phyloP scores from a whole-genome alignment of 116 monocot genomes.

The Trichopus zeylanicus region DNA sequence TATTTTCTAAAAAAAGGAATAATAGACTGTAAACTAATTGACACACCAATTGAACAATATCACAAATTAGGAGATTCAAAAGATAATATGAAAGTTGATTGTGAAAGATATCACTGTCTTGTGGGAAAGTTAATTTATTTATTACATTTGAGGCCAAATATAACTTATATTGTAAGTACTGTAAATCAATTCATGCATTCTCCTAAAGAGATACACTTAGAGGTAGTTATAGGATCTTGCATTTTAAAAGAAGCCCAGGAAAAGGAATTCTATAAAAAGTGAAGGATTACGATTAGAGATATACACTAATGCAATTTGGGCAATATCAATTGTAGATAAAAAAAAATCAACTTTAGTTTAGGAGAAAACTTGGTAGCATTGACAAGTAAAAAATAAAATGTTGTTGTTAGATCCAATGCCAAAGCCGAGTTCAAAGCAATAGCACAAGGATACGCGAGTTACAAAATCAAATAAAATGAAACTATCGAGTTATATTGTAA shows the following conservation, averaged over 20 bases:
- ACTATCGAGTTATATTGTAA: no score
- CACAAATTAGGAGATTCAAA: background rate
- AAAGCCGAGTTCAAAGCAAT: no score
- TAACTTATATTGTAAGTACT: background rate
- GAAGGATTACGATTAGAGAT: no score
- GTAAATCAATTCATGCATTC: slow-evolving; percentile 3
- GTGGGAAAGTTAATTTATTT: background rate
- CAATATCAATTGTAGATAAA: no score
- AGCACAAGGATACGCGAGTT: no score
- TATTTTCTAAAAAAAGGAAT: background rate
- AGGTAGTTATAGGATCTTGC: background rate
- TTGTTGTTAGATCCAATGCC: no score
- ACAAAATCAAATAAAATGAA: no score
- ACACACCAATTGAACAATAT: background rate
- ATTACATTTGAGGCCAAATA: background rate
- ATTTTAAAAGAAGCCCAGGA: background rate
- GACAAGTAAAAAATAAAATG: no score
- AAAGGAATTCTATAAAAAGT: background rate
- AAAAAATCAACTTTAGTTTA: no score
- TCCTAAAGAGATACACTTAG: background rate
- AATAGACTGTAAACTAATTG: background rate
- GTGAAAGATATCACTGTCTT: background rate
- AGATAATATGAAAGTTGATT: background rate
- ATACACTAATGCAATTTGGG: no score
- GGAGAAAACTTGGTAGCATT: no score